phyloP scores from a whole-genome alignment of 2,329 filamentous ascomycete species.

The Rhynchosporium graminicola region DNA sequence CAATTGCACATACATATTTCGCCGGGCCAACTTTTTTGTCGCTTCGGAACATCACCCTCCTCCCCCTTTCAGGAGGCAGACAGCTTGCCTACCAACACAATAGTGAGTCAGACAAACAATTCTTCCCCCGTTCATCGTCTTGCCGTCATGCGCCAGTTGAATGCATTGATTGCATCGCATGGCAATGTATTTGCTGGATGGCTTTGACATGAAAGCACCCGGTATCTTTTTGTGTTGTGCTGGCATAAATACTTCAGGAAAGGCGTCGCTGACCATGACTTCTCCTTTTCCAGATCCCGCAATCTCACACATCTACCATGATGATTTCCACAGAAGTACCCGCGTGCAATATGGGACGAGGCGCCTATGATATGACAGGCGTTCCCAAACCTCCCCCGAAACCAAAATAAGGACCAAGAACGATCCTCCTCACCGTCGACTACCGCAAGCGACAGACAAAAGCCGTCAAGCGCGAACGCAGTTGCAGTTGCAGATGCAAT shows the following conservation, averaged over 20 bases:
- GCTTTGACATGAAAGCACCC: slow-evolving; percentile 14
- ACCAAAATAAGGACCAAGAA: slow-evolving; percentile 35
- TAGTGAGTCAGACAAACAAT: slow-evolving; percentile 32
- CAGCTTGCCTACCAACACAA: slow-evolving; percentile 27
- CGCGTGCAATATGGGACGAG: slow-evolving; percentile 51
- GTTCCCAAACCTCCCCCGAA: slow-evolving; percentile 48
- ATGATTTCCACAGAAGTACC: slow-evolving; percentile 37
- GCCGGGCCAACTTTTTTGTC: slow-evolving; percentile 17
- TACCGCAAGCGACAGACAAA: slow-evolving; percentile 17
- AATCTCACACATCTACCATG: slow-evolving; percentile 30
- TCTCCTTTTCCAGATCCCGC: slow-evolving; percentile 18
- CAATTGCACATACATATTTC: slow-evolving; percentile 8
- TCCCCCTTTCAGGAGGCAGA: slow-evolving; percentile 21
- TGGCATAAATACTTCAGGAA: slow-evolving; percentile 13
- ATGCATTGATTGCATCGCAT: background rate
- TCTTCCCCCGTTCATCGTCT: slow-evolving; percentile 1
- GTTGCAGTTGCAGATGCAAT: slow-evolving; percentile 19
- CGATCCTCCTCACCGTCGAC: slow-evolving; percentile 16
- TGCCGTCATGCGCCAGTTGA: background rate
- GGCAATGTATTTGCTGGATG: slow-evolving; percentile 1
- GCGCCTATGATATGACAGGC: slow-evolving; percentile 55
- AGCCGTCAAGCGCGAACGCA: slow-evolving; percentile 25
- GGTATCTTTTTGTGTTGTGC: slow-evolving; percentile 11
- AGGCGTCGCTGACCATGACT: slow-evolving; percentile 23
- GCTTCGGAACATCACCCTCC: slow-evolving; percentile 17